Percentiles rank a stretch among this genome's conserved stretches.
phyloP scores from a whole-genome alignment of 2,329 filamentous ascomycete genomes.

The Botrytis fragariae region DNA sequence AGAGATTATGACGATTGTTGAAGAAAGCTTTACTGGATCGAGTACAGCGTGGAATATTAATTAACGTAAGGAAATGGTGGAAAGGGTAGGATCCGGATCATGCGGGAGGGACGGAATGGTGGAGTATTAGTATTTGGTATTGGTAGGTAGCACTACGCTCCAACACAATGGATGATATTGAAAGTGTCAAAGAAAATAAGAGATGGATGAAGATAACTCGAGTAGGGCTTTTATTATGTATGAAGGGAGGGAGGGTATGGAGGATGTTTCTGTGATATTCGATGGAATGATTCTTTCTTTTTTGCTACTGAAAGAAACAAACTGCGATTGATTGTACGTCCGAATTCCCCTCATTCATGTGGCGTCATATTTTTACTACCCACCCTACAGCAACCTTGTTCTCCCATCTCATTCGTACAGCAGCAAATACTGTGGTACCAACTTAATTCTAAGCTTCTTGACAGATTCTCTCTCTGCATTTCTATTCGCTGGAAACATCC shows the following conservation, averaged over 20 bases:
- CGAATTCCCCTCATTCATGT: not conserved
- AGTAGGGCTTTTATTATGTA: not conserved
- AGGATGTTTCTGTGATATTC: not conserved
- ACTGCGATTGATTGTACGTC: not conserved
- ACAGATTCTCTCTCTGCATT: not conserved
- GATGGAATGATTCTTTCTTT: not conserved
- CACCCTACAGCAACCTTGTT: not conserved
- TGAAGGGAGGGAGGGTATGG: not conserved
- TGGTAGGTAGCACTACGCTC: not conserved
- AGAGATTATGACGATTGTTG: not conserved
- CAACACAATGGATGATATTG: not conserved
- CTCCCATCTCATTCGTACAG: not conserved
- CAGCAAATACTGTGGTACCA: not conserved
- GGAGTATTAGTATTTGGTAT: not conserved
- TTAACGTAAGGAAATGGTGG: not conserved
- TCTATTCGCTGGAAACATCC: not conserved
- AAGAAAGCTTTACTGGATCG: not conserved
- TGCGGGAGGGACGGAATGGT: not conserved
- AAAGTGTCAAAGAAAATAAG: not conserved
- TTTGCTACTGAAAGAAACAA: not conserved
- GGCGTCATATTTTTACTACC: not conserved
- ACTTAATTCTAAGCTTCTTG: not conserved
- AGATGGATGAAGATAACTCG: not conserved
- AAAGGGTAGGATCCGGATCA: not conserved
- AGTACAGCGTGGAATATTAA: not conserved